Evolutionary conservation across 805 yeast species (phyloP), one percentile per base, ranked within the genome.

Genomic region (Sugiyamaella smithiae): DNA sequence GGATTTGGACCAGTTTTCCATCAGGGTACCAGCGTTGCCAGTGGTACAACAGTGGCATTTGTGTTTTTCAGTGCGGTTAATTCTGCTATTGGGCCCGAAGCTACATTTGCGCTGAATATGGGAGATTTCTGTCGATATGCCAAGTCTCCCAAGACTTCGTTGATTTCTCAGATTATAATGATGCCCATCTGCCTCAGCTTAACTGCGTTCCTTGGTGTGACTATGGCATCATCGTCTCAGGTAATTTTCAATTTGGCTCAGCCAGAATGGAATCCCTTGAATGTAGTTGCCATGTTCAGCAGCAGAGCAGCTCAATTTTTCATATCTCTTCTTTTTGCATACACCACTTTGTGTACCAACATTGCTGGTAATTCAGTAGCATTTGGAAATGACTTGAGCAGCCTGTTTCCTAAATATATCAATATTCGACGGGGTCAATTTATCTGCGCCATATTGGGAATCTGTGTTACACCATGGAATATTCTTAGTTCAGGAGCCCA

Each of bases 281-380:
- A 14, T 12, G 41, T 37, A 16, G 23, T 37, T 5, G 25, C n/a
- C 16, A 16, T 55, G 52, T 45, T 22, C 52, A 37, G 69, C 48
- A 67, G 67, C 28, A 66, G 81, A 75, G 52, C 81, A 5, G 84
- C 85, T 28, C 81, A 81, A 59, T 77, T 82, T n/a, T 71, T 81
- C 40, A 72, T 82, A 2, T 77, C 78, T 50, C 80, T 81, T 42
- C n/a, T 37, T 14, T 23, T 37, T 7, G 41, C 41, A 8, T 12
- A 17, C 4, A 79, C 76, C 14, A 60, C 57, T 41, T 42, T 60
- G 25, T 60, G 61, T 32, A 53, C 57, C 20, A 57, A 58, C 31
- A 55, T 60, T 32, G 59, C 64, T 76, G 38, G 80, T 73, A 11
- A 71, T 74, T 2, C 75, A 73, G 60, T 76, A 70, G 53, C 62